Percentiles rank a stretch among this genome's conserved stretches.
phyloP scores from a whole-genome alignment of 371 early-diverging fungal genomes.

The Paraphysoderma sedebokerense region DNA sequence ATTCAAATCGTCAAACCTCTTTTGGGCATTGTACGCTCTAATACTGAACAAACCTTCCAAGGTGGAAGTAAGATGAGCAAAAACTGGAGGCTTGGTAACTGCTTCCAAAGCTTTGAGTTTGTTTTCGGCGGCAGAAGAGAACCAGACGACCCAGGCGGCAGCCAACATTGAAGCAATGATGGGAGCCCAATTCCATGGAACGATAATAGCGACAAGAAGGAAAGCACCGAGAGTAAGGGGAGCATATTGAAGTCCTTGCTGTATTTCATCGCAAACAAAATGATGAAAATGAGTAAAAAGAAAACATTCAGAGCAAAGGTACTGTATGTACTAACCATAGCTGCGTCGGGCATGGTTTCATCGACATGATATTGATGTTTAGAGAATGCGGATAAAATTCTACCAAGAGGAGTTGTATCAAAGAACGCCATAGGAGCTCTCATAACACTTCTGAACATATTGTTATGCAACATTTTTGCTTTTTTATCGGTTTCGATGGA shows the following conservation, averaged over 20 bases:
- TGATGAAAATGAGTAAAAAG: too few relatives aligned
- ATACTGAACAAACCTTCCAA: constrained; percentile 51
- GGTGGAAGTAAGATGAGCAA: constrained; percentile 48
- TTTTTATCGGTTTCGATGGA: constrained; percentile 18
- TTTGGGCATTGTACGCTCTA: constrained; percentile 37
- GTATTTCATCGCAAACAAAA: too few relatives aligned
- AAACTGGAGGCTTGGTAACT: constrained; percentile 38
- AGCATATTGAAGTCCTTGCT: constrained; percentile 31
- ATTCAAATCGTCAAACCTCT: constrained; percentile 32
- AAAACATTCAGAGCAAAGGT: too few relatives aligned
- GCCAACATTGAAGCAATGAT: constrained; percentile 18
- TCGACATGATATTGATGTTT: constrained; percentile 75
- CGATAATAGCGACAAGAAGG: constrained; percentile 26
- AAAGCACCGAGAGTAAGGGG: constrained; percentile 38
- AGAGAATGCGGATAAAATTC: constrained; percentile 71
- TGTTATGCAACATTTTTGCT: constrained; percentile 25
- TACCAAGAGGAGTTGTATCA: constrained; percentile 75
- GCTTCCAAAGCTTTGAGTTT: constrained; percentile 33
- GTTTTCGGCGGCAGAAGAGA: constrained; percentile 20
- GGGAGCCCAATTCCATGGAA: constrained; percentile 35
- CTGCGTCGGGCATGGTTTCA: constrained; percentile 31
- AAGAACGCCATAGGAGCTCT: constrained; percentile 79
- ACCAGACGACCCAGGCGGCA: constrained; percentile 14
- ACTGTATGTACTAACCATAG: too few relatives aligned
- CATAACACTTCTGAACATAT: constrained; percentile 23